Percentiles rank a stretch among this genome's conserved stretches.
These are phyloP conservation scores for Albatrellus ellisii DNA, from an alignment of 768 basidiomycete species.

Conservation along the genomic window DNA sequence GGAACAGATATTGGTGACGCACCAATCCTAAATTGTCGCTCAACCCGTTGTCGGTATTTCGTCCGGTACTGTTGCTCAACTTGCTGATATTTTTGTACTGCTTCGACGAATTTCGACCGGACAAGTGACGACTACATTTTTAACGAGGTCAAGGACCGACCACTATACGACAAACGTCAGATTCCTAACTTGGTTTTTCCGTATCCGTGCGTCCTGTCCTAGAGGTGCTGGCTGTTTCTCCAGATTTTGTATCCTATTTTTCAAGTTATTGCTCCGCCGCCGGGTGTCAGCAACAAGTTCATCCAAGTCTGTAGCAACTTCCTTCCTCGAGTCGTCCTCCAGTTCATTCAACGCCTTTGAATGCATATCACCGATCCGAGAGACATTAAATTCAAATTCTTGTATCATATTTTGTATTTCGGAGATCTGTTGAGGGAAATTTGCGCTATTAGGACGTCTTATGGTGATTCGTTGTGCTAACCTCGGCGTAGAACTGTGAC, in stretches of 20 bases:
- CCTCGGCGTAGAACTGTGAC: slow-evolving; percentile 21
- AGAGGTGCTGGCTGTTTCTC: slow-evolving; percentile 49
- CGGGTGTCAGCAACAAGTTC: slow-evolving; percentile 63
- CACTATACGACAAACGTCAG: not conserved
- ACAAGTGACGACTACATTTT: slow-evolving; percentile 13
- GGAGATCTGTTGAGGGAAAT: slow-evolving; percentile 37
- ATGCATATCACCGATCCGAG: slow-evolving; percentile 59
- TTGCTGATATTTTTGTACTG: slow-evolving; percentile 73
- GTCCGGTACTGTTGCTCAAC: slow-evolving; percentile 72
- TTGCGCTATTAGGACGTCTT: not conserved
- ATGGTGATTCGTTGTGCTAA: slow-evolving; percentile 8
- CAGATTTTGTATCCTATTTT: slow-evolving; percentile 58
- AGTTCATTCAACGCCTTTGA: slow-evolving; percentile 63
- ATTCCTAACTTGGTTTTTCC: slow-evolving; percentile 56
- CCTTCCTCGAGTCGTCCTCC: slow-evolving; percentile 53
- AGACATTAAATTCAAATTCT: slow-evolving; percentile 56
- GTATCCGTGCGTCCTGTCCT: slow-evolving; percentile 59
- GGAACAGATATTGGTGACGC: slow-evolving; percentile 11
- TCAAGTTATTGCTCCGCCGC: slow-evolving; percentile 51
- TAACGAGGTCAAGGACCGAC: not conserved
- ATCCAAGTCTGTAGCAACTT: slow-evolving; percentile 49
- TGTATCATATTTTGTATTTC: slow-evolving; percentile 59
- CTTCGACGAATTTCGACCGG: slow-evolving; percentile 56
- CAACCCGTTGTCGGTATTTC: slow-evolving; percentile 71
- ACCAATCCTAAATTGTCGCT: slow-evolving; percentile 84